Conservation (phyloP, 805 yeast genomes). For the Sungouiella thailandica region DNA sequence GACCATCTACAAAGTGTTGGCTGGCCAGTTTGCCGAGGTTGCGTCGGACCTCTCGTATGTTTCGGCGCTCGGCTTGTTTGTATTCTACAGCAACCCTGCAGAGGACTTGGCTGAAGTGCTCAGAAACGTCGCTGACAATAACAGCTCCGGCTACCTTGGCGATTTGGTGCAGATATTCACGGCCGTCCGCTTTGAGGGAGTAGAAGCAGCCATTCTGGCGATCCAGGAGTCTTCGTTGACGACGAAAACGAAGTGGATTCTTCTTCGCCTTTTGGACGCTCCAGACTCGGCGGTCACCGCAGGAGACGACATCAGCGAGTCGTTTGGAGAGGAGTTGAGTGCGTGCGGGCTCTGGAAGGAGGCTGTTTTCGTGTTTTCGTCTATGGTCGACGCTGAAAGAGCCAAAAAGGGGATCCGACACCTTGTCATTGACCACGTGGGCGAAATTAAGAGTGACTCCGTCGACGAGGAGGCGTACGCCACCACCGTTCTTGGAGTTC, state of each 20-base stretch:
- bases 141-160: constrained; percentile 1
- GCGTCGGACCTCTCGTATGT: constrained; percentile 59
- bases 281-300: constrained; percentile 6
- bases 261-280: constrained; percentile 37
- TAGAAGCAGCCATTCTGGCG: constrained; percentile 5
- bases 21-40: constrained; percentile 44
- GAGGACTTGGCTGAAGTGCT: constrained; percentile 7
- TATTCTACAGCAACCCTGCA: constrained; percentile 56
- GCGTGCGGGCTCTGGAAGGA: constrained; percentile 47
- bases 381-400: constrained; percentile 43
- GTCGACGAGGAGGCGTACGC: constrained; percentile 31
- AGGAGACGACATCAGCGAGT: constrained; percentile 17
- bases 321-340: constrained; percentile 47
- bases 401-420: constrained; percentile 39
- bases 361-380: constrained; percentile 60
- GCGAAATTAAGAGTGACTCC: constrained; percentile 18
- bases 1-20: constrained; percentile 59
- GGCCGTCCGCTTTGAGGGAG: constrained; percentile 3
- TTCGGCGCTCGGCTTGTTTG: constrained; percentile 48
- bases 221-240: constrained; percentile 20
- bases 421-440: constrained; percentile 30
- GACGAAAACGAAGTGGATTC: constrained; percentile 47
- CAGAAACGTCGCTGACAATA: not conserved
- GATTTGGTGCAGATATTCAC: constrained; percentile 17
- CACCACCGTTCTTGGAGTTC: constrained; percentile 40